Percentiles rank a stretch among this genome's conserved stretches.
These are phyloP conservation scores for Podospora pseudopauciseta DNA, from an alignment of 495 filamentous ascomycete genomes.

Conservation along the genomic window DNA sequence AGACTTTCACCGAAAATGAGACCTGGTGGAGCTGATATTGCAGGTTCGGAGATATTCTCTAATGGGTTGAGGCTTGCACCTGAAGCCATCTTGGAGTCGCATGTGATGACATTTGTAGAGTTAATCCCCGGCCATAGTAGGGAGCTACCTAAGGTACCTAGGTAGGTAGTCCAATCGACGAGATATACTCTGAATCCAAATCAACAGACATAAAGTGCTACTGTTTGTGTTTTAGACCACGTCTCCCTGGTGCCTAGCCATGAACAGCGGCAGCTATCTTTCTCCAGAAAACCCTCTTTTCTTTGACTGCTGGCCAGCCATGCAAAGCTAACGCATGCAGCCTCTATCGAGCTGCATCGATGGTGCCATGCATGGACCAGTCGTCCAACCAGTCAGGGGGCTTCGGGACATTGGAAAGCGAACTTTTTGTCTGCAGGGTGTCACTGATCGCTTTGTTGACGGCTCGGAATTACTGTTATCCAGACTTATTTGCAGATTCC, in stretches of 20 bases:
- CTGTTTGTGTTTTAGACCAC: not conserved
- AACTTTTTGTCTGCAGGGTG: slow-evolving; percentile 18
- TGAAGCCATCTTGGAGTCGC: not conserved
- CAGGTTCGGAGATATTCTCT: not conserved
- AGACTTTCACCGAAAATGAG: slow-evolving; percentile 10
- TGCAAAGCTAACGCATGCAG: slow-evolving; percentile 11
- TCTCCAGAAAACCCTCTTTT: not conserved
- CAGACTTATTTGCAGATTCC: not conserved
- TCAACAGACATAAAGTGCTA: too few relatives aligned
- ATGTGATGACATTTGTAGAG: not conserved
- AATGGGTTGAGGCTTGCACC: slow-evolving; percentile 2
- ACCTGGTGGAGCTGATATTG: slow-evolving; percentile 7
- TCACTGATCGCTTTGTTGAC: not conserved
- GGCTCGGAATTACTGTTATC: not conserved
- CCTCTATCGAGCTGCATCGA: slow-evolving; percentile 11
- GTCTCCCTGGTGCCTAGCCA: not conserved
- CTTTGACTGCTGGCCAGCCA: slow-evolving; percentile 3
- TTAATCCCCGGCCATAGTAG: not conserved
- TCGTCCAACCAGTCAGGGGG: slow-evolving; percentile 10
- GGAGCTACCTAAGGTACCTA: too few relatives aligned
- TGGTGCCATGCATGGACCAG: slow-evolving; percentile 17
- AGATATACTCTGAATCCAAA: too few relatives aligned
- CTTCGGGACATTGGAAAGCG: slow-evolving; percentile 23
- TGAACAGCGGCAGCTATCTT: not conserved
- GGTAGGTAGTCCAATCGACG: too few relatives aligned